These are phyloP conservation scores for Sphagnum contortum DNA, from an alignment of 225 moss, liverwort and hornwort genomes.

Conservation along the genomic window DNA sequence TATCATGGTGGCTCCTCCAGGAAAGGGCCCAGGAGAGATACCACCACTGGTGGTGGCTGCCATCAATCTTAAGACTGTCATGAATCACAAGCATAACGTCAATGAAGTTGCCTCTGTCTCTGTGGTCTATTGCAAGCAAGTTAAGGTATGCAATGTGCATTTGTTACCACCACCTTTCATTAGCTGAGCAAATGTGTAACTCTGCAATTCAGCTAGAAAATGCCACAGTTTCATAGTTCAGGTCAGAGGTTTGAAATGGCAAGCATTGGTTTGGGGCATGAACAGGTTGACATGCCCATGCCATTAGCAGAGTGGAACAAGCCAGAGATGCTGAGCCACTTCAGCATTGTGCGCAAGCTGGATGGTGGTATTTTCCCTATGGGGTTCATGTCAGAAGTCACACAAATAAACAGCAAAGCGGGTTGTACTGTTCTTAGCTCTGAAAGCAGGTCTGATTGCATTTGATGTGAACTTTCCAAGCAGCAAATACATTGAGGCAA, in stretches of 20 bases:
- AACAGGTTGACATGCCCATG: conserved; percentile 85
- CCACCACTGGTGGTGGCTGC: conserved; percentile 87
- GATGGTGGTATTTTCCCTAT: conserved; percentile 84
- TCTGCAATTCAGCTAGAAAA: too few species aligned
- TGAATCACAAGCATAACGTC: conserved; percentile 82
- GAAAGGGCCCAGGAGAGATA: conserved; percentile 52
- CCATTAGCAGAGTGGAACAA: conserved; percentile 86
- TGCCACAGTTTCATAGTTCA: too few species aligned
- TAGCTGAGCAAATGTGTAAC: too few species aligned
- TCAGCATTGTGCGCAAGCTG: conserved; percentile 91
- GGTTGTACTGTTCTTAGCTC: conserved; percentile 43
- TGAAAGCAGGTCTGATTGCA: conserved; percentile 60
- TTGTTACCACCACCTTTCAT: too few species aligned
- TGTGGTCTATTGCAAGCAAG: conserved; percentile 74
- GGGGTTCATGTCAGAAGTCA: conserved; percentile 76
- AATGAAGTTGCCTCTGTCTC: conserved; percentile 91
- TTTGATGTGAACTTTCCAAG: too few species aligned
- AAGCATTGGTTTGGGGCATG: too few species aligned
- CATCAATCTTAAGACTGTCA: conserved; percentile 82
- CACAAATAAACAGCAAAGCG: conserved; percentile 61
- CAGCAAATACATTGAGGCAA: too few species aligned
- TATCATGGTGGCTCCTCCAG: conserved; percentile 49
- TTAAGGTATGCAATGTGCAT: conserved; percentile 41
- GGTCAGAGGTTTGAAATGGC: too few species aligned
- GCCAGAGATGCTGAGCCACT: conserved; percentile 79